phyloP scores from a whole-genome alignment of 2,329 filamentous ascomycete genomes.

The Neofusicoccum parvum region DNA sequence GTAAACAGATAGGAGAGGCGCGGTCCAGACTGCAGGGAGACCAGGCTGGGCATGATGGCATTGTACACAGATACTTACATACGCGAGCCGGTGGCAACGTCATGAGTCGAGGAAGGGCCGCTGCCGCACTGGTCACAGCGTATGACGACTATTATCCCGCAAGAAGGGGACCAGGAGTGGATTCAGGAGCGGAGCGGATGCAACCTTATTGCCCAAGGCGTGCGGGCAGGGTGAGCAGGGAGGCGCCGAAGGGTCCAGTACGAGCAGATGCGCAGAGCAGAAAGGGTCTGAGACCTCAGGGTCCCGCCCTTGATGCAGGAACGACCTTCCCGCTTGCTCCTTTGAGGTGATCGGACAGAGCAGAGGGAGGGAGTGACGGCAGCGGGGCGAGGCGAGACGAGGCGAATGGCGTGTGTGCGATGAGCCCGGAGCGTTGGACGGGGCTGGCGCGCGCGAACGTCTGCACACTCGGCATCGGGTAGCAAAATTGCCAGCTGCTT shows the following conservation, averaged over 20 bases:
- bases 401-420: not conserved
- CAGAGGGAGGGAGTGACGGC: not conserved
- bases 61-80: too few species aligned
- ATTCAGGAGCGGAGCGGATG: not conserved
- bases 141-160: conserved; percentile 1
- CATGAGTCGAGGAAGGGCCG: not conserved
- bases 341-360: not conserved
- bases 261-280: not conserved
- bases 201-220: not conserved
- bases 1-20: too few species aligned
- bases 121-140: not conserved
- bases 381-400: conserved; percentile 16
- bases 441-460: not conserved
- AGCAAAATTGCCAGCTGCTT: too few species aligned
- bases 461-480: too few species aligned
- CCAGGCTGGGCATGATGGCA: too few species aligned
- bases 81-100: not conserved
- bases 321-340: not conserved
- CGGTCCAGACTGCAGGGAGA: too few species aligned
- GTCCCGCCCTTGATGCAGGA: conserved; percentile 4
- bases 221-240: too few species aligned
- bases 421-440: not conserved
- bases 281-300: conserved; percentile 6
- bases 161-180: not conserved
- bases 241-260: not conserved